Evolutionary conservation across 2,329 filamentous ascomycete species (phyloP).

Genomic region (Knoxdaviesia capensis): DNA sequence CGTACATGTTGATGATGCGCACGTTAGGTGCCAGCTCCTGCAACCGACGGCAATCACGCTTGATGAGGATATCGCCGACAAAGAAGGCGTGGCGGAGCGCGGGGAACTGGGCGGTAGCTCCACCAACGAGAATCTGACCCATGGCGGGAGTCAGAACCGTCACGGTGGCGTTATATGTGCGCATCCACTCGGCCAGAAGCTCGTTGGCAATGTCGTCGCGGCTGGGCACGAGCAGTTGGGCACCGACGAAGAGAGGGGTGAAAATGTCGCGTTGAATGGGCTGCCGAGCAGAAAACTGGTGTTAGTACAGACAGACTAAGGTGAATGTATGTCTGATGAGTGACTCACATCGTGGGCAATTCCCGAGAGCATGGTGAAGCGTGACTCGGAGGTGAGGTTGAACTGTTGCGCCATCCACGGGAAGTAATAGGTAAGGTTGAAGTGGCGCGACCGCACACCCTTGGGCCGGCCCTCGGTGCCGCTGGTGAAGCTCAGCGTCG

Average conservation of each 20-base stretch:
- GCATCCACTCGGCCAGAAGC: conserved; percentile 74
- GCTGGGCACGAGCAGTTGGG: conserved; percentile 57
- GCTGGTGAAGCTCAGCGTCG: conserved; percentile 55
- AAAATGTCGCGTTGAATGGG: conserved; percentile 48
- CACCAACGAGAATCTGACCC: conserved; percentile 85
- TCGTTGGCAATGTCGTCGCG: conserved; percentile 76
- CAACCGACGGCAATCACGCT: conserved; percentile 58
- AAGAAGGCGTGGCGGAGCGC: conserved; percentile 67
- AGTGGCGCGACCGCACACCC: conserved; percentile 76
- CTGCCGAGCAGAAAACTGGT: not conserved
- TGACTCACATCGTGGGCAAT: conserved; percentile 61
- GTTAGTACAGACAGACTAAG: not conserved
- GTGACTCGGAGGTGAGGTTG: conserved; percentile 46
- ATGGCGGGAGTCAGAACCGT: conserved; percentile 90
- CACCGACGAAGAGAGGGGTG: conserved; percentile 74
- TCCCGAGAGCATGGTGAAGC: conserved; percentile 68
- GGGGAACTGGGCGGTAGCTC: conserved; percentile 58
- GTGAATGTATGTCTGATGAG: not conserved
- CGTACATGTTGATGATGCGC: conserved; percentile 69
- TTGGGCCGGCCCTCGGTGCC: conserved; percentile 67
- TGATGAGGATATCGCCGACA: conserved; percentile 79
- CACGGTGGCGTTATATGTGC: conserved; percentile 50
- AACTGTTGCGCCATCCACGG: conserved; percentile 86
- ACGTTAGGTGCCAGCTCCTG: conserved; percentile 57
- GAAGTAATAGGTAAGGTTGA: conserved; percentile 68